phyloP scores from a whole-genome alignment of 148 eudicot genomes.

The Hydrangea macrophylla region DNA sequence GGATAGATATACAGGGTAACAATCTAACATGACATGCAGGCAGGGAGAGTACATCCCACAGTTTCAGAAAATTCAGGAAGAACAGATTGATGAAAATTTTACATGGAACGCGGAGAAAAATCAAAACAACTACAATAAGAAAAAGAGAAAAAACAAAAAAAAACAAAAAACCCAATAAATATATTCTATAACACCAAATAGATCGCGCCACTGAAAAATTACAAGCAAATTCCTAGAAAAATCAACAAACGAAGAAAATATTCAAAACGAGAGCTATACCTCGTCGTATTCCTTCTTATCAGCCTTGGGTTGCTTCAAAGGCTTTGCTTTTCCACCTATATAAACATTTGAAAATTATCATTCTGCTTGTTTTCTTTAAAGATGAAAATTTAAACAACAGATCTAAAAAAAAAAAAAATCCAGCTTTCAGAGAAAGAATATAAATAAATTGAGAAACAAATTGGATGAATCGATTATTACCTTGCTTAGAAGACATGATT shows the following conservation, averaged over 20 bases:
- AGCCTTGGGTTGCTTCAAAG: constrained; percentile 87
- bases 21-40: too few species aligned
- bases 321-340: constrained; percentile 88
- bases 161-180: neutral
- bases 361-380: too few species aligned
- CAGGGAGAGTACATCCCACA: too few species aligned
- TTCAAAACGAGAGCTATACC: constrained; percentile 20
- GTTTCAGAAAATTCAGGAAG: too few species aligned
- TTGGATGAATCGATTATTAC: constrained; percentile 20
- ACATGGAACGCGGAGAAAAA: neutral
- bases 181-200: neutral
- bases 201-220: neutral
- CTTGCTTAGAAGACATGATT: constrained; percentile 60
- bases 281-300: constrained; percentile 81
- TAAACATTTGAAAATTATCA: neutral
- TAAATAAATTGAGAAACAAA: neutral
- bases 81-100: too few species aligned
- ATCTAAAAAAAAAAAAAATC: constrained; percentile 6
- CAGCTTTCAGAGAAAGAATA: neutral
- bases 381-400: neutral
- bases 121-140: too few species aligned
- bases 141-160: neutral
- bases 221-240: neutral
- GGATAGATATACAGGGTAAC: too few species aligned
- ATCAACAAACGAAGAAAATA: neutral